Conservation (phyloP, 148 eudicot genomes). For the Agrostemma githago region DNA sequence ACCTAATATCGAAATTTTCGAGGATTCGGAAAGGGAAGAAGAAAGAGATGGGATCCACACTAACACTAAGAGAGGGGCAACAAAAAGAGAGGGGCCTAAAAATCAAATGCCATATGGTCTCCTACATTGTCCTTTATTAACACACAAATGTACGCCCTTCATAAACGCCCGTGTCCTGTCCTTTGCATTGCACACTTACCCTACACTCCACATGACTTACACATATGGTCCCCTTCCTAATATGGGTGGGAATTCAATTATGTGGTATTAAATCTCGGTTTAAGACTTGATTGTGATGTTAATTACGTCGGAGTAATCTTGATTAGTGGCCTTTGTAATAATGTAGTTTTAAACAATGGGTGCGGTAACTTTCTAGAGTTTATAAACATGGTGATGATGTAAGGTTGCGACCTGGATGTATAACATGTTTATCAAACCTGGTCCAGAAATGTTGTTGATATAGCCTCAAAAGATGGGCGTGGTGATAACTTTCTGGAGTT, state of each 20-base stretch:
- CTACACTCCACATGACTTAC: slow-evolving; percentile 34
- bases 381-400: no score
- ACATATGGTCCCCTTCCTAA: slow-evolving; percentile 21
- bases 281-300: neutral
- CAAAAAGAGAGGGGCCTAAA: slow-evolving; percentile 27
- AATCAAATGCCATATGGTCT: slow-evolving; percentile 34
- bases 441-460: neutral
- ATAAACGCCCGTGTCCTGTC: slow-evolving; percentile 42
- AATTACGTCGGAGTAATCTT: no score
- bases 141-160: slow-evolving; percentile 26
- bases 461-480: no score
- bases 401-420: no score
- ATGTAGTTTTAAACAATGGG: no score
- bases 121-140: slow-evolving; percentile 34
- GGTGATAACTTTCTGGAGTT: no score
- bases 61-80: slow-evolving; percentile 36
- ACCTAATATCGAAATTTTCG: no score
- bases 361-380: no score
- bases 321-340: no score
- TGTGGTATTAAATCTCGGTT: neutral
- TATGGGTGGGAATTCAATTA: neutral
- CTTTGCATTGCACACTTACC: slow-evolving; percentile 26
- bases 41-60: slow-evolving; percentile 31
- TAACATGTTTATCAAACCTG: neutral
- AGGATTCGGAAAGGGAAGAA: neutral